Evolutionary conservation across 306 rosid genomes (phyloP), one percentile per base, ranked within the genome.

Genomic region (Gleditsia sinensis): DNA sequence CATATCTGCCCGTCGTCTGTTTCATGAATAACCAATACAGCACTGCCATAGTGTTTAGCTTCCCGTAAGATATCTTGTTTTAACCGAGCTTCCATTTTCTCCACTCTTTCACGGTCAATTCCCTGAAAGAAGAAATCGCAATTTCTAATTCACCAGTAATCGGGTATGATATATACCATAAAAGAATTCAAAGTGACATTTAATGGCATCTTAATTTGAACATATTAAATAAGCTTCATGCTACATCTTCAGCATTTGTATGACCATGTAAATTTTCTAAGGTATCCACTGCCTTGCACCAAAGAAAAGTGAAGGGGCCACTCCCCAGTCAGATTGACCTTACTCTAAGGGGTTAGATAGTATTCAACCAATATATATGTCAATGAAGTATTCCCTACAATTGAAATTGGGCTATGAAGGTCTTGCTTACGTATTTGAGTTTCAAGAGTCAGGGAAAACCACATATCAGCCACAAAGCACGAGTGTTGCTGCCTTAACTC

Each of bases 1-100:
- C 65, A 90, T 75, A 92, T 92, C 61, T 92, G 94, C 61, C 94
- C 84, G 68, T 85, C 86, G 36, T 88, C 80, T 82, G 98, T 82
- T 82, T 92, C 98, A 60, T 92, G 96, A 86, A 90, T 90, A 75
- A 92, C 98, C 96, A 92, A 88, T 78, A 92, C 89, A 19, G 96
- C 94, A 83, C 79, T 90, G 74, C 79, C 84, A 79, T 92, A 90
- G 30, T 51, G 94, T 81, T 90, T 82, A 75, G 98, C 94, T 87
- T 92, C 98, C 72, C 96, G 81, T 61, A 92, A 76, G 71, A 92
- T 92, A 59, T 92, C 98, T 85, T 86, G 92, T 80, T 92, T 92
- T 51, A 92, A 69, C 21, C 98, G 92, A 64, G 92, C 90, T 80
- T 92, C 98, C 98, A 92, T 92, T 69, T 90, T 85, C 91, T 92